Evolutionary conservation across 169 alveolate species (phyloP).

Genomic region (Hepatocystis sp.): DNA sequence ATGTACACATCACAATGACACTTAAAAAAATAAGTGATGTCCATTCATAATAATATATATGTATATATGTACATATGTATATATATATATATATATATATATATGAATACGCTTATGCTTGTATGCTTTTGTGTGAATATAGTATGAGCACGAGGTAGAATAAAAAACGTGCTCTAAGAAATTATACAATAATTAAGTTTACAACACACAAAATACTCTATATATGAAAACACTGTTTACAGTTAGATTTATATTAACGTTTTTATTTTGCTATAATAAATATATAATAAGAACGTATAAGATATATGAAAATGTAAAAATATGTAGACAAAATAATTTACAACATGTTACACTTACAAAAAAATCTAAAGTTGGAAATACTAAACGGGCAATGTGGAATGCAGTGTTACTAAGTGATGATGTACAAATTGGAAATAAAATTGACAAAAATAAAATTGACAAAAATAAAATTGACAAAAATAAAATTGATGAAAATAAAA

Average conservation of each 20-base stretch:
- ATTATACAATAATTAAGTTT: too few species aligned
- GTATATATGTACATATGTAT: neutral
- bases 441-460: too few species aligned
- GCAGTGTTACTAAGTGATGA: too few species aligned
- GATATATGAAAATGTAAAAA: constrained; percentile 14
- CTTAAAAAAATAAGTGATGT: too few species aligned
- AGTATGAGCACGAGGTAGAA: neutral
- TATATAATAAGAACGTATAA: constrained; percentile 9
- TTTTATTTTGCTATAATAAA: constrained; percentile 14
- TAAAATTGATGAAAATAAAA: constrained; percentile 1
- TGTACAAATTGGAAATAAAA: too few species aligned
- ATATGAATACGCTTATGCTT: neutral
- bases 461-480: too few species aligned
- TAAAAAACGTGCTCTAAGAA: constrained; percentile 5
- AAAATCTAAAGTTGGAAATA: too few species aligned
- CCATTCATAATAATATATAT: neutral
- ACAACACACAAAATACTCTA: too few species aligned
- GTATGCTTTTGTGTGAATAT: neutral
- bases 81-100: constrained; percentile 1
- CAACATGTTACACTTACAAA: too few species aligned
- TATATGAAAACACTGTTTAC: constrained; percentile 13
- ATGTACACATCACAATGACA: too few species aligned
- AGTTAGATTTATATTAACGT: constrained; percentile 6
- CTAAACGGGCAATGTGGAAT: too few species aligned
- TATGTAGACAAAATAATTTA: constrained; percentile 1